Evolutionary conservation across 1,139 yeast genomes (phyloP), one percentile per base, ranked within the genome.

Genomic region (Yamadazyma atmosphaerica): DNA sequence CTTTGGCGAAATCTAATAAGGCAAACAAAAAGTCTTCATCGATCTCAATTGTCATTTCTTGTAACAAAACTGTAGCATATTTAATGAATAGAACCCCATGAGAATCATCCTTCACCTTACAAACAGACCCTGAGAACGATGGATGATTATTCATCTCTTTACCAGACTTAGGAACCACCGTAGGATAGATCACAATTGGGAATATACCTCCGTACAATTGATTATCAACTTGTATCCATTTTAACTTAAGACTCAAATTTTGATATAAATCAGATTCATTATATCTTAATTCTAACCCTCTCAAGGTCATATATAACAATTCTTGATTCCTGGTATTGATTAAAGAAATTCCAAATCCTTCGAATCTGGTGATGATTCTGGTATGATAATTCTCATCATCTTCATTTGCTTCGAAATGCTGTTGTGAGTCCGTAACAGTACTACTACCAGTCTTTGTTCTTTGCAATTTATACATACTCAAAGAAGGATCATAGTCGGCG

Each of bases 141-240:
- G 98, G 98, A 59, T 92, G 98, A 39, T 76, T 81, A 42, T 83
- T 86, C 79, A 89, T 78, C 52, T 92, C 98, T 45, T 79, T 79
- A 2, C 85, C 81, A 0, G 89, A 82, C 52, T 87, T 86, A 1
- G 97, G 96, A 34, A 94, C 79, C 9, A 88, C 89, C 7, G 90
- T 83, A 2, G 99, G 99, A 57, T 87, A 94, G n/a, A 92, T 53
- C 15, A 92, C 71, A 40, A 90, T 92, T 5, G 97, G 98, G 63
- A 79, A 92, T 2, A 85, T 77, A 9, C 96, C 87, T 1, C 96
- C 96, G 58, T 81, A 87, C 31, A 92, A 63, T 55, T 89, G 96
- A 54, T 94, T 92, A 58, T 94, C 98, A 38, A 90, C 74, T 59
- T 94, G 99, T 31, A 92, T 68, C 98, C 98, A 94, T 55, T 90